phyloP scores from a whole-genome alignment of 2,329 filamentous ascomycete genomes.

The Trichoderma atroviride region DNA sequence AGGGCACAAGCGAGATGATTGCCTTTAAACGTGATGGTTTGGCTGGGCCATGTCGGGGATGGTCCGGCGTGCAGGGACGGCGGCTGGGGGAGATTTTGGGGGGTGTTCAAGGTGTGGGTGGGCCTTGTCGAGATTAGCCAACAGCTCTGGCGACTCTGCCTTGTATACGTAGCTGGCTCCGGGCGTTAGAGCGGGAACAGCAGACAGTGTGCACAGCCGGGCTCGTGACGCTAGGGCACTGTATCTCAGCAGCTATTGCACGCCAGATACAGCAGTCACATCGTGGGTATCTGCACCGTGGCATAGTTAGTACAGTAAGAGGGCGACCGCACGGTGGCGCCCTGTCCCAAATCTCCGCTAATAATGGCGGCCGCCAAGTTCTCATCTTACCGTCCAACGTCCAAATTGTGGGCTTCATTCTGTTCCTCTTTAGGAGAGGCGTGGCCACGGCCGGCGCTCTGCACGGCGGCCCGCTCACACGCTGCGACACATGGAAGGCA shows the following conservation, averaged over 20 bases:
- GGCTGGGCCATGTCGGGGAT: constrained; percentile 41
- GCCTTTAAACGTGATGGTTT: constrained; percentile 48
- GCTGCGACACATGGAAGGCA: constrained; percentile 24
- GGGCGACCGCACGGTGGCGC: constrained; percentile 6
- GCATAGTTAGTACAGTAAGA: constrained; percentile 19
- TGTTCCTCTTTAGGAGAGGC: constrained; percentile 28
- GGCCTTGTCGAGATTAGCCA: constrained; percentile 48
- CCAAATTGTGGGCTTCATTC: constrained; percentile 23
- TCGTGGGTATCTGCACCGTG: not conserved
- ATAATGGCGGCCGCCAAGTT: constrained; percentile 29
- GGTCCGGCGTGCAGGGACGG: constrained; percentile 35
- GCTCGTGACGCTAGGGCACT: not conserved
- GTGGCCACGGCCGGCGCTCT: constrained; percentile 25
- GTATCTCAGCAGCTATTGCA: not conserved
- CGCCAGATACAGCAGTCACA: not conserved
- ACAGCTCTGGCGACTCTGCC: constrained; percentile 32
- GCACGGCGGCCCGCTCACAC: constrained; percentile 28
- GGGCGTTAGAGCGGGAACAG: constrained; percentile 36
- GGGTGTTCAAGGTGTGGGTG: constrained; percentile 44
- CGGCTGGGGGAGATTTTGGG: constrained; percentile 33
- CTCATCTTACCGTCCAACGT: constrained; percentile 26
- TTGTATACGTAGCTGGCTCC: not conserved
- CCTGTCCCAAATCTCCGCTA: constrained; percentile 28
- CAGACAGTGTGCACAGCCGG: constrained; percentile 6
- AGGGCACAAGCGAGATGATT: constrained; percentile 58